Percentiles rank a stretch among this genome's conserved stretches.
Conservation (phyloP, 257 asterid species). For the Anisodus tanguticus region DNA sequence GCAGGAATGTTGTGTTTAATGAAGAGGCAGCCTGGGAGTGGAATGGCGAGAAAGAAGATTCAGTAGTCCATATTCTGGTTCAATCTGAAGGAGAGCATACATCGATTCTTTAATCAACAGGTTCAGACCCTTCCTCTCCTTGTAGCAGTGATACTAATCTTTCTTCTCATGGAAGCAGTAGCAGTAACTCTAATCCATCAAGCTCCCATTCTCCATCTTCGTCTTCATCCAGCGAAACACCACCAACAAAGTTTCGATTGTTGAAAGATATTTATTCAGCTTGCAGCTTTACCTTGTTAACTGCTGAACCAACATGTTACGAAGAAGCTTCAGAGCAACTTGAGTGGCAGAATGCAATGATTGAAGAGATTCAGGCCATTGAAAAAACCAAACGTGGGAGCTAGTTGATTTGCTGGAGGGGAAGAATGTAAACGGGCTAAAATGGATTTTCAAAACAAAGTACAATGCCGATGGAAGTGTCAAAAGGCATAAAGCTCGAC, state of each 20-base stretch:
- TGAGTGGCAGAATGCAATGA: not conserved
- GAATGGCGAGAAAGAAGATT: not conserved
- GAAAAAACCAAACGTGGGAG: no score
- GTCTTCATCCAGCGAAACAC: not conserved
- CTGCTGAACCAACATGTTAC: not conserved
- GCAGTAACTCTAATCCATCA: not conserved
- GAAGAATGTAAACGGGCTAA: no score
- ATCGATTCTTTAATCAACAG: no score
- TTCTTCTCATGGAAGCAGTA: not conserved
- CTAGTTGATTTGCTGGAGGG: no score
- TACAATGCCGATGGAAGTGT: no score
- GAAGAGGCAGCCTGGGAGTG: not conserved
- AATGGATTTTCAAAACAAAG: no score
- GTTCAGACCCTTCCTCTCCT: not conserved
- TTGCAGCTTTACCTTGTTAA: not conserved
- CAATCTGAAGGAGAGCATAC: not conserved
- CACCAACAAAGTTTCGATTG: not conserved
- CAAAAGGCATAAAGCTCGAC: no score
- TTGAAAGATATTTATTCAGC: no score
- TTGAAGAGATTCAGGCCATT: no score
- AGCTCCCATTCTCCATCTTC: not conserved
- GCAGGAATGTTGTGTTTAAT: not conserved
- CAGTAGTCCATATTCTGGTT: not conserved
- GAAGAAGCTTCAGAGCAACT: not conserved
- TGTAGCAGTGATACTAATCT: not conserved